Conservation (phyloP, 495 filamentous ascomycete species). For the Aspergillus cristatus region DNA sequence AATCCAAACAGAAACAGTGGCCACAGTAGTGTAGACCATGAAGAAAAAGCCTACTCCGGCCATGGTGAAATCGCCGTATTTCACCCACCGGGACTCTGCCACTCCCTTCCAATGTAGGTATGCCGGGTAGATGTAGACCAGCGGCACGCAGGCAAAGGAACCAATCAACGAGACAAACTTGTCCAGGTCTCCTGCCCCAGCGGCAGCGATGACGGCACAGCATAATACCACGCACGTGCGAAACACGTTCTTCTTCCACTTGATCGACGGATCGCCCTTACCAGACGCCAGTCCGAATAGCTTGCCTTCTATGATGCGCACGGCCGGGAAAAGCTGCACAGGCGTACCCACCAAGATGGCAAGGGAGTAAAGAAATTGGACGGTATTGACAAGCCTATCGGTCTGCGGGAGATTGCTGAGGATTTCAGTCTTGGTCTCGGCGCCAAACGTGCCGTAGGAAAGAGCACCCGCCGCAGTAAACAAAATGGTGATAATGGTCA, state of each 20-base stretch:
- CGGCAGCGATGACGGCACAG: conserved; percentile 75
- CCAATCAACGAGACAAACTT: conserved; percentile 91
- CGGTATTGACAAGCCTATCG: conserved; percentile 75
- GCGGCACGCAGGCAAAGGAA: conserved; percentile 86
- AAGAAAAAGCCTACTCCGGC: conserved; percentile 46
- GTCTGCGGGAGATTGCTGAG: conserved; percentile 87
- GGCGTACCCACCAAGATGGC: conserved; percentile 85
- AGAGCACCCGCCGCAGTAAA: conserved; percentile 81
- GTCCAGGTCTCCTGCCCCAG: conserved; percentile 77
- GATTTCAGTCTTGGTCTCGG: conserved; percentile 80
- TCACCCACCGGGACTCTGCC: conserved; percentile 37
- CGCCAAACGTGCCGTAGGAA: conserved; percentile 88
- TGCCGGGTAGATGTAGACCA: conserved; percentile 89
- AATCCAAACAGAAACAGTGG: conserved; percentile 38
- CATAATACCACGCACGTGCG: conserved; percentile 70
- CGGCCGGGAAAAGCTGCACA: conserved; percentile 89
- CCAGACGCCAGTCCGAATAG: conserved; percentile 63
- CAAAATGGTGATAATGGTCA: conserved; percentile 79
- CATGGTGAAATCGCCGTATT: conserved; percentile 43
- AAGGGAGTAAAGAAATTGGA: conserved; percentile 83
- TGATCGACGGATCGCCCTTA: conserved; percentile 81
- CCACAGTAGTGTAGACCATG: conserved; percentile 53
- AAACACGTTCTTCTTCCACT: conserved; percentile 93
- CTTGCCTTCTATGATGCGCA: conserved; percentile 51
- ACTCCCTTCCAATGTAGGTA: conserved; percentile 52